Evolutionary conservation across 208 protist species (phyloP), one percentile per base, ranked within the genome.

Genomic region (Leishmania lainsoni): DNA sequence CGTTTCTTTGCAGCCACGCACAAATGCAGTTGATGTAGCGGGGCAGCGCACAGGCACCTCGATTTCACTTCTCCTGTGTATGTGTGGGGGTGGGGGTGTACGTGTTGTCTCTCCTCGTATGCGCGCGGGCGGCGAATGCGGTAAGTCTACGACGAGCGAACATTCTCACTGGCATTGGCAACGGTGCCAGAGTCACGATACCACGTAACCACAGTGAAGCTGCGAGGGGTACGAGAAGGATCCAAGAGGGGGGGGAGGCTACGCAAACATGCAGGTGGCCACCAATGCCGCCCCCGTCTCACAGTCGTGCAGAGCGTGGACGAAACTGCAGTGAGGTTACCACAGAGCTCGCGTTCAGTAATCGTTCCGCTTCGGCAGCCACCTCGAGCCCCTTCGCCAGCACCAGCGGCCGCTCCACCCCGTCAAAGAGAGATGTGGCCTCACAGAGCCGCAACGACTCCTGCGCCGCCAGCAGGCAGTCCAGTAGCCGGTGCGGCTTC

Each of bases 301-400:
- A 73, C 29, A 61, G 52, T 29, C 29, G 72, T 39, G 16, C 5
- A 14, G n/a, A 26, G 58, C 74, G 22, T 26, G 5, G 54, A 49
- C 88, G 83, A 74, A 87, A 92, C 66, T 91, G 90, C 68, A 93
- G 75, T 0, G 90, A 91, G 9, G 87, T 88, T 32, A 86, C 73
- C 10, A 91, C 83, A 17, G 90, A 83, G 59, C 66, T 75, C 51
- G 79, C 75, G 70, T 71, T 73, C 32, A 91, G 79, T 61, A 83
- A 85, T 66, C 76, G 78, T 79, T 93, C 90, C 49, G 81, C 82
- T 81, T 93, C 90, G 22, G 81, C 52, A n/a, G 78, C 81, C 61
- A 88, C 83, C 77, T 91, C 86, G 51, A 93, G 81, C 8, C 78
- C 87, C 20, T 87, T 85, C 73, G 79, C 72, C 66, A 90, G 84